A percentile compares a stretch with the other conserved stretches of the same genome.
phyloP scores from a whole-genome alignment of 352 stramenopile species.

The Halophytophthora polymorphica region DNA sequence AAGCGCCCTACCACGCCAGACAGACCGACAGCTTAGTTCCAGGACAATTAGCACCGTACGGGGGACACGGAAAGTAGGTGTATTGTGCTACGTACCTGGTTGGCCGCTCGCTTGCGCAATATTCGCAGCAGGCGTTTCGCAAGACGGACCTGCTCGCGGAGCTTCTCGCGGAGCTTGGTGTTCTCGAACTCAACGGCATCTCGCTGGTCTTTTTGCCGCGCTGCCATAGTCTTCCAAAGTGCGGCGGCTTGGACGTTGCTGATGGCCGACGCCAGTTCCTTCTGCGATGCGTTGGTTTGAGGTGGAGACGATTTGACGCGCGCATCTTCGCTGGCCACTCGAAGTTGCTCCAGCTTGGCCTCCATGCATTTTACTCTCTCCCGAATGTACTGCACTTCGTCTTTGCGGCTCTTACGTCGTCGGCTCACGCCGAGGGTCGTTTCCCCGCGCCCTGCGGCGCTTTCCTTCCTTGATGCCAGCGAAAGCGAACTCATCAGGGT shows the following conservation, averaged over 20 bases:
- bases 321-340: conserved; percentile 8
- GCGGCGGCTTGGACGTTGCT: conserved; percentile 7
- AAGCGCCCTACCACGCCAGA: not conserved
- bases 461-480: no score
- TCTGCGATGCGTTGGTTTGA: not conserved
- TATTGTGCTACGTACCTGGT: conserved; percentile 11
- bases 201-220: conserved; percentile 33
- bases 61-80: no score
- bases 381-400: conserved; percentile 25
- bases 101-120: conserved; percentile 13
- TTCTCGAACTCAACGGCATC: conserved; percentile 36
- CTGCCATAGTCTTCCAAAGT: conserved; percentile 37
- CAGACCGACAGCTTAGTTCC: not conserved
- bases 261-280: not conserved
- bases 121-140: conserved; percentile 31
- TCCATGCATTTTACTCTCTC: conserved; percentile 29
- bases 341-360: conserved; percentile 16
- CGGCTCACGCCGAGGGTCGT: no score
- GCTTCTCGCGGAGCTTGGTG: conserved; percentile 30
- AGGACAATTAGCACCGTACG: not conserved
- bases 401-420: no score
- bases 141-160: conserved; percentile 39
- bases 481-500: no score
- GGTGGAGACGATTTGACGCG: not conserved
- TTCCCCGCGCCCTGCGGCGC: no score